These are phyloP conservation scores for Volutella citrinella DNA, from an alignment of 2,329 filamentous ascomycete species.

Conservation along the genomic window DNA sequence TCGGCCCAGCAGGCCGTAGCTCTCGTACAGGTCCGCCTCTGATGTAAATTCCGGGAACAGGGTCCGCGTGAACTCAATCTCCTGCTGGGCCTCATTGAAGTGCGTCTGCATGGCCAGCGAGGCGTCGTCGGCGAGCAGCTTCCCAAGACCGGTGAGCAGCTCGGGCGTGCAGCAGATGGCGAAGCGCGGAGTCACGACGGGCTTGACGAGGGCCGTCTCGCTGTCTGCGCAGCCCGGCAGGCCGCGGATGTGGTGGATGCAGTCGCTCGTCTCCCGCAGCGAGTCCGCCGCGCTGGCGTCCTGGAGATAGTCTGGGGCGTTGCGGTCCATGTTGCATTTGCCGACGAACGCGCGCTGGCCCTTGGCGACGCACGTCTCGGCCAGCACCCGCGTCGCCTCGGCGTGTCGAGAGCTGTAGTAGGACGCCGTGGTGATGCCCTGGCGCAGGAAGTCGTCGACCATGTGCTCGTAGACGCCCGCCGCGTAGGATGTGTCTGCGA, in stretches of 20 bases:
- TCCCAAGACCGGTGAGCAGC: conserved; percentile 54
- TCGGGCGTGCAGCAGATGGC: conserved; percentile 57
- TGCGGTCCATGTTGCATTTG: conserved; percentile 62
- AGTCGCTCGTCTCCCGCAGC: conserved; percentile 45
- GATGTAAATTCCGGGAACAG: conserved; percentile 55
- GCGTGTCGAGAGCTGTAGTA: conserved; percentile 59
- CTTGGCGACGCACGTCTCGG: conserved; percentile 47
- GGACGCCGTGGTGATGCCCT: conserved; percentile 60
- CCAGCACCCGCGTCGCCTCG: conserved; percentile 54
- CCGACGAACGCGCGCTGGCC: conserved; percentile 60
- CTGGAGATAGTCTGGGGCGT: conserved; percentile 51
- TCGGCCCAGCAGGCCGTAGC: conserved; percentile 50
- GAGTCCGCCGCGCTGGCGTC: conserved; percentile 47
- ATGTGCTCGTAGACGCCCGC: conserved; percentile 47
- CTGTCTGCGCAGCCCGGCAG: too few relatives aligned
- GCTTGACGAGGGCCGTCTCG: conserved; percentile 39
- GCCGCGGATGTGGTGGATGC: conserved; percentile 43
- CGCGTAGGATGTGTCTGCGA: conserved; percentile 53
- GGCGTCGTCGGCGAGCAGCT: conserved; percentile 45
- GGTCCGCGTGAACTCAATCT: conserved; percentile 51
- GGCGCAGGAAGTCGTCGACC: conserved; percentile 56
- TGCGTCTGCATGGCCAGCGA: conserved; percentile 62
- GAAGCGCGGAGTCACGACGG: conserved; percentile 57
- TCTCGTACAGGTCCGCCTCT: conserved; percentile 58
- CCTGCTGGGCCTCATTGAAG: conserved; percentile 63